Evolutionary conservation across 441 rosid species (phyloP).

Genomic region (Mallotus japonicus): DNA sequence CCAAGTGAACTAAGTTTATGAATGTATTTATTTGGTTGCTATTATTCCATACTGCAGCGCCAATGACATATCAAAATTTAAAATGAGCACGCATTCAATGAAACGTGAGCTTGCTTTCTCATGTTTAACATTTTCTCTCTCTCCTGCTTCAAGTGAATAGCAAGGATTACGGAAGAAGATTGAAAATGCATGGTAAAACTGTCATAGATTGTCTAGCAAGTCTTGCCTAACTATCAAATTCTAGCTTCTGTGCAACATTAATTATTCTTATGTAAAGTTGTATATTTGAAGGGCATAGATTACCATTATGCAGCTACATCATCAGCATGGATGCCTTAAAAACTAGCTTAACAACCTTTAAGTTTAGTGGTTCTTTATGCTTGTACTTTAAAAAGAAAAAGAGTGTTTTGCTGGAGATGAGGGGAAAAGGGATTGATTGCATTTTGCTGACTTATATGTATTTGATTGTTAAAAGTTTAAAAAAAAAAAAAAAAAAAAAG

Average conservation of each 20-base stretch:
- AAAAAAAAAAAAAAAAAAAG: neutral
- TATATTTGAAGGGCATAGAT: neutral
- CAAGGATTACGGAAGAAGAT: neutral
- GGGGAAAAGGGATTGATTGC: neutral
- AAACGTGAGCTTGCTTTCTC: neutral
- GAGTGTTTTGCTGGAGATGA: neutral
- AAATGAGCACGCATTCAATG: neutral
- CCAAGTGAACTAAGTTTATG: neutral
- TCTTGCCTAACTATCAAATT: too few species aligned
- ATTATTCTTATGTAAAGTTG: neutral
- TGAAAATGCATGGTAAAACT: neutral
- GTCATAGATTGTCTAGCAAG: neutral
- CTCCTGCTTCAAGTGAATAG: neutral
- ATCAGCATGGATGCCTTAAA: neutral
- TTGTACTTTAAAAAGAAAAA: neutral
- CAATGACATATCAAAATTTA: neutral
- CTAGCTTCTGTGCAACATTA: too few species aligned
- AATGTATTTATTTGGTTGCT: neutral
- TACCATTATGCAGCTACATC: neutral
- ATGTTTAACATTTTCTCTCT: neutral
- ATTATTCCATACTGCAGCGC: neutral
- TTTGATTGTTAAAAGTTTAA: neutral
- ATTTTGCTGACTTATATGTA: neutral
- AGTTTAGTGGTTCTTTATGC: neutral
- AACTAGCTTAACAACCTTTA: neutral